Conservation (phyloP, 163 green algal species). For the Prototheca stagnorum region DNA sequence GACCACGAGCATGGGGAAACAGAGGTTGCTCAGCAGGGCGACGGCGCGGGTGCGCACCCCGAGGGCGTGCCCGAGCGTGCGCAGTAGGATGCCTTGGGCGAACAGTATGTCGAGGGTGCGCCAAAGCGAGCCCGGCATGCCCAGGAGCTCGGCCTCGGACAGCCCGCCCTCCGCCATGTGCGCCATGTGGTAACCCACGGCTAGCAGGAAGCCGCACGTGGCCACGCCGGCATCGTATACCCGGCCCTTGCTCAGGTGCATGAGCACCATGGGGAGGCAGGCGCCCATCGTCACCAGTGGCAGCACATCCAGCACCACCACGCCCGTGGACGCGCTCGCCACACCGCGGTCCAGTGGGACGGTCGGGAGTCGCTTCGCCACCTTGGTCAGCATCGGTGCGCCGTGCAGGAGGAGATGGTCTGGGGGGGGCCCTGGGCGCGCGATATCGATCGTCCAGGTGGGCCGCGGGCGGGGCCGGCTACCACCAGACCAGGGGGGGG, state of each 20-base stretch:
- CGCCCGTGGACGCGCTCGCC: conserved; percentile 14
- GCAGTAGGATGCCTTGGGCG: conserved; percentile 21
- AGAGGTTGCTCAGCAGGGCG: conserved; percentile 10
- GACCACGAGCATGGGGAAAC: conserved; percentile 13
- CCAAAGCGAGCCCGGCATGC: conserved; percentile 19
- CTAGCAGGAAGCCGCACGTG: conserved; percentile 15
- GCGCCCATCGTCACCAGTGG: conserved; percentile 19
- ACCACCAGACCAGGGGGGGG: too few relatives aligned
- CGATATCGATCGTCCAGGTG: too few relatives aligned
- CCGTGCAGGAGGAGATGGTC: too few relatives aligned
- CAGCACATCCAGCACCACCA: conserved; percentile 9
- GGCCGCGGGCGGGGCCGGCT: too few relatives aligned
- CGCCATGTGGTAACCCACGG: conserved; percentile 14
- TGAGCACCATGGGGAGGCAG: conserved; percentile 8
- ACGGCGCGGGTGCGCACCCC: conserved; percentile 1
- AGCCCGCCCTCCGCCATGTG: conserved; percentile 15
- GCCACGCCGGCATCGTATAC: conserved; percentile 10
- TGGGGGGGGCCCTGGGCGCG: too few relatives aligned
- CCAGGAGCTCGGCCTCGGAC: conserved; percentile 4
- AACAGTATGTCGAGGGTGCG: conserved; percentile 25
- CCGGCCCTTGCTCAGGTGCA: conserved; percentile 9
- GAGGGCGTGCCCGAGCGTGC: conserved; percentile 20
- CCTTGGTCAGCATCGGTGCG: too few relatives aligned
- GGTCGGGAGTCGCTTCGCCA: too few relatives aligned
- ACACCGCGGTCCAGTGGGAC: conserved; percentile 17